phyloP scores from a whole-genome alignment of 1,284 basidiomycete genomes.

The Ganoderma lingzhi region DNA sequence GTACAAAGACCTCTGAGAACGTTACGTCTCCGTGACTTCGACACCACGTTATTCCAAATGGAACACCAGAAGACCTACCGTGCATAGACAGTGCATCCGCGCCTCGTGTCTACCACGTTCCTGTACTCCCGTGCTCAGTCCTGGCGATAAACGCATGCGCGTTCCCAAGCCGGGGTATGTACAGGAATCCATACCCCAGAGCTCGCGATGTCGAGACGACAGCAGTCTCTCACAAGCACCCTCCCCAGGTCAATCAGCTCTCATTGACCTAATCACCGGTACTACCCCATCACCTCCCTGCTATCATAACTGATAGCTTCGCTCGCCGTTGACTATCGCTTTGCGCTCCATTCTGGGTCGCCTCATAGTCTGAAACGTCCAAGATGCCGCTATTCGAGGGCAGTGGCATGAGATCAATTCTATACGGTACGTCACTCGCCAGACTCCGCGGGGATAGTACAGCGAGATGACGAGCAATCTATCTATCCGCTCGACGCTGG shows the following conservation, averaged over 20 bases:
- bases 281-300: neutral
- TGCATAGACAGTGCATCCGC: neutral
- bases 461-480: constrained; percentile 6
- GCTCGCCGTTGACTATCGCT: neutral
- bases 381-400: constrained; percentile 31
- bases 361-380: neutral
- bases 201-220: constrained; percentile 18
- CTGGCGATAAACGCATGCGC: constrained; percentile 25
- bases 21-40: constrained; percentile 4
- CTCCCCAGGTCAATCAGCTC: neutral
- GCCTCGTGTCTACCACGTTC: constrained; percentile 5
- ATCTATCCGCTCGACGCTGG: neutral
- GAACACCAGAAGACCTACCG: neutral
- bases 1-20: neutral
- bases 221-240: constrained; percentile 10
- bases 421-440: constrained; percentile 25
- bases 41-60: neutral
- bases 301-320: neutral
- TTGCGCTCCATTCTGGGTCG: neutral
- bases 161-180: constrained; percentile 17
- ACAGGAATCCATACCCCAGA: constrained; percentile 15
- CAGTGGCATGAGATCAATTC: constrained; percentile 22
- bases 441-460: neutral
- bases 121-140: constrained; percentile 9
- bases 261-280: neutral